Percentiles rank a stretch among this genome's conserved stretches.
Conservation (phyloP, 768 basidiomycete species). For the Boletus pseudo-olivaceus region DNA sequence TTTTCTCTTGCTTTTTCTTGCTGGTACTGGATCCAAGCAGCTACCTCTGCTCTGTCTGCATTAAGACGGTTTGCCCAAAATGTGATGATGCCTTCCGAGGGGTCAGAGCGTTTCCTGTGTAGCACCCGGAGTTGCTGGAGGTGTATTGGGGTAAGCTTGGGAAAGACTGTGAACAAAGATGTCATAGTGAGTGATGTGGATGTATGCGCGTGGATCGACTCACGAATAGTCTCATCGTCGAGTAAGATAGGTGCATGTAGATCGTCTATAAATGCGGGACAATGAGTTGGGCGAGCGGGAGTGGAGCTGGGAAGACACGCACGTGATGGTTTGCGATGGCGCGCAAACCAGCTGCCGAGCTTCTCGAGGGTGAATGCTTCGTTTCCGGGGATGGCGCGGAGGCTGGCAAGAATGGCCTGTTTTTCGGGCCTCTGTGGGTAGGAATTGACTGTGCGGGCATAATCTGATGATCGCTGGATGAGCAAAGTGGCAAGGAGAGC, state of each 20-base stretch:
- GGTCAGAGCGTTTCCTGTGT: constrained; percentile 12
- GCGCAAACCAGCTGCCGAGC: constrained; percentile 20
- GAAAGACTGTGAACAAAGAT: constrained; percentile 20
- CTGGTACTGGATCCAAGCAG: constrained; percentile 29
- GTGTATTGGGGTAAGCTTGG: constrained; percentile 22
- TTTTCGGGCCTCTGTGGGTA: constrained; percentile 17
- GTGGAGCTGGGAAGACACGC: not conserved
- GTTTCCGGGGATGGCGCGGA: constrained; percentile 24
- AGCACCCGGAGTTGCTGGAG: constrained; percentile 21
- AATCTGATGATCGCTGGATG: constrained; percentile 12
- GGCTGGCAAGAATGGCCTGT: constrained; percentile 2
- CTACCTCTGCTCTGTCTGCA: constrained; percentile 18
- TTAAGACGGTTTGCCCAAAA: constrained; percentile 27
- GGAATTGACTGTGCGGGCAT: constrained; percentile 10
- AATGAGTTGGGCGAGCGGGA: not conserved
- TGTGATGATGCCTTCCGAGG: constrained; percentile 19
- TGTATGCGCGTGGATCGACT: constrained; percentile 4
- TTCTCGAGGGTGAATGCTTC: constrained; percentile 14
- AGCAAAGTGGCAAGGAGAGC: not conserved
- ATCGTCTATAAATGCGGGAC: not conserved
- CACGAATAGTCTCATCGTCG: constrained; percentile 28
- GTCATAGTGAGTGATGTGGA: not conserved
- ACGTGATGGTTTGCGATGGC: constrained; percentile 14
- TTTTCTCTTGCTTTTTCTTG: constrained; percentile 20
- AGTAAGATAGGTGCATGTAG: not conserved